Evolutionary conservation across 2,329 filamentous ascomycete genomes (phyloP).

Genomic region (Escovopsis sp.): DNA sequence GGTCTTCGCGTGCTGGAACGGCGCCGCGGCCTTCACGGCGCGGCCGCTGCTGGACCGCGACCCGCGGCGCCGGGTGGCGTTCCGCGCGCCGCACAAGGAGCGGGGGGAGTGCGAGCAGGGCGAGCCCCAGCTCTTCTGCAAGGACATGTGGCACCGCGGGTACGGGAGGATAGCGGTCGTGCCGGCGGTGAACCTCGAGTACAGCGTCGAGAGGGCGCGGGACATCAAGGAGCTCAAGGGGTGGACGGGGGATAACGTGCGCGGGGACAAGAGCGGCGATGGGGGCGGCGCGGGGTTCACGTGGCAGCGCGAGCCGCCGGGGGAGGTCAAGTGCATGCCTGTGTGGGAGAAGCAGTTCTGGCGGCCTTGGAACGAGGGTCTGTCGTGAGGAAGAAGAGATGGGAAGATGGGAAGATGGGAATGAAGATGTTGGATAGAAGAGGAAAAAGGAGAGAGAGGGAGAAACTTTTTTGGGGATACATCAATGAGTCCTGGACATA

Average conservation of each 20-base stretch:
- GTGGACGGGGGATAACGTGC: conserved; percentile 25
- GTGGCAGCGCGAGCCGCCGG: conserved; percentile 29
- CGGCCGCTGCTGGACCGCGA: conserved; percentile 26
- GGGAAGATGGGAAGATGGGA: too few relatives aligned
- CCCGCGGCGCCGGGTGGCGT: conserved; percentile 12
- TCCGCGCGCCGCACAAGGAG: conserved; percentile 12
- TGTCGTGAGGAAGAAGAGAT: background rate
- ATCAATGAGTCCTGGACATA: too few relatives aligned
- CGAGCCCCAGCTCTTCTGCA: conserved; percentile 41
- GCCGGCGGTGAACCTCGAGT: conserved; percentile 40
- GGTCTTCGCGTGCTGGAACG: conserved; percentile 49
- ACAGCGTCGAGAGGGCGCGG: conserved; percentile 28
- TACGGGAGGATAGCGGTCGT: conserved; percentile 39
- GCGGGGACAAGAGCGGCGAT: too few relatives aligned
- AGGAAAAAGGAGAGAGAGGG: too few relatives aligned
- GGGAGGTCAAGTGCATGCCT: conserved; percentile 33
- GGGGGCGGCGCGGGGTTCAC: conserved; percentile 18
- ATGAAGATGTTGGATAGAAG: too few relatives aligned
- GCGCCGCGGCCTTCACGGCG: conserved; percentile 33
- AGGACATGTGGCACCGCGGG: conserved; percentile 38
- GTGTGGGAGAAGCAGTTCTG: conserved; percentile 26
- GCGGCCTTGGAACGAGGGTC: conserved; percentile 19
- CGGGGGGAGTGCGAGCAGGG: conserved; percentile 35
- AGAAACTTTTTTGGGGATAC: too few relatives aligned
- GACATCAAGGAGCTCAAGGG: conserved; percentile 35